Base-by-base conservation (phyloP, 805 yeast genomes). In the Tetrapisispora fleetii region DNA sequence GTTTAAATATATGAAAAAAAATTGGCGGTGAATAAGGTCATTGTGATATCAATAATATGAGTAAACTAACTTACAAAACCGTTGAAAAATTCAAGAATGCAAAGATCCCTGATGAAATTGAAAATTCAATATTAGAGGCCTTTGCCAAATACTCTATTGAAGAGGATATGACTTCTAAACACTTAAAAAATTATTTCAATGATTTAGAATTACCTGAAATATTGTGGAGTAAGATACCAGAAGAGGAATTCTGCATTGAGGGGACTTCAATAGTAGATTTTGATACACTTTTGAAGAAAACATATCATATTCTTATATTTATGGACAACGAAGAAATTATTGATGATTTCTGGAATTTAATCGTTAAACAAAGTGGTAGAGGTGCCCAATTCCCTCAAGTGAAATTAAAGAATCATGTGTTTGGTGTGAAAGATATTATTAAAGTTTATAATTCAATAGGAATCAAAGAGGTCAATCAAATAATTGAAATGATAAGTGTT, bases 221-320 rank as follows among this genome's bases (percentile, higher is more conserved):
- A n/a, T 67, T 62, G 43, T 59, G 47, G 13, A 51, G 52, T 47
- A 63, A 65, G 39, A 54, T 71, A 13, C 53, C 60, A 3, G 43
- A 48, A 1, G 56, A 57, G 0, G 65, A 68, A 11, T 51, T 74
- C 22, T 53, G 63, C 1, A 52, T 75, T 11, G 73, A 67, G 17
- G 75, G 71, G 0, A 71, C 77, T 0, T 56, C 69, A 35, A 58
- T 77, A 3, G 67, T 77, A 13, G 80, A 76, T 54, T 74, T 76
- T 51, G 79, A 75, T 41, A 70, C 68, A 48, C 60, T 74, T 37
- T 47, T 76, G 33, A 58, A 62, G 37, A 59, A 58, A 43, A 74
- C 76, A 2, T 72, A 68, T 39, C 68, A 74, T 28, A 54, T 76
- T 43, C 49, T 76, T 37, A 59, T 69, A 13, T 63, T 74, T 43